Percentiles rank a stretch among this genome's conserved stretches.
These are phyloP conservation scores for Arctostaphylos glauca DNA, from an alignment of 148 eudicot species.

Conservation along the genomic window DNA sequence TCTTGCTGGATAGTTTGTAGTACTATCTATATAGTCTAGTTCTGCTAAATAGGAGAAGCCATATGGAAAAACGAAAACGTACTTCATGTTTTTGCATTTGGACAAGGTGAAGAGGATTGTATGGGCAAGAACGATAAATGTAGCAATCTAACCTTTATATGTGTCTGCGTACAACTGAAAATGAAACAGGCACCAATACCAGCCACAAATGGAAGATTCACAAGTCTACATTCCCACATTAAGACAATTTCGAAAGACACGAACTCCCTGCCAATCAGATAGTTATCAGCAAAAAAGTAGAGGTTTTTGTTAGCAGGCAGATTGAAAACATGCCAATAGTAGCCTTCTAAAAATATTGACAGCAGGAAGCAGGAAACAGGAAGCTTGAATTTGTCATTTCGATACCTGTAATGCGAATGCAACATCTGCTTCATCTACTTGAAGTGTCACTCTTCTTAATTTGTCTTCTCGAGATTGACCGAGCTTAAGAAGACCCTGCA, in stretches of 20 bases:
- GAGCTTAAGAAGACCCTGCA: conserved; percentile 75
- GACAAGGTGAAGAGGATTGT: background rate
- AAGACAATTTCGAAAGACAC: conserved; percentile 85
- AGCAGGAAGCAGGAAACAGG: background rate
- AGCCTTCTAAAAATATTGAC: background rate
- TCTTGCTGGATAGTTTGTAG: background rate
- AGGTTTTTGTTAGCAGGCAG: background rate
- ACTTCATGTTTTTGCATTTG: background rate
- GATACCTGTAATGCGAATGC: conserved; percentile 82
- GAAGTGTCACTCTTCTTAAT: conserved; percentile 56
- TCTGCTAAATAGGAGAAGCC: background rate
- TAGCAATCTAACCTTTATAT: conserved; percentile 13
- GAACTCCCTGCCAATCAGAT: conserved; percentile 60
- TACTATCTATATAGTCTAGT: background rate
- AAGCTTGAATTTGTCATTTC: background rate
- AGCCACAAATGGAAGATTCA: background rate
- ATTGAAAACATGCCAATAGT: background rate
- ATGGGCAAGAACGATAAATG: background rate
- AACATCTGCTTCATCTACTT: conserved; percentile 79
- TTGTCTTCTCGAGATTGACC: conserved; percentile 67
- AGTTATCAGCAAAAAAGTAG: background rate
- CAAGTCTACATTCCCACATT: conserved; percentile 19
- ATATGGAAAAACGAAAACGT: background rate
- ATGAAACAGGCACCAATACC: background rate
- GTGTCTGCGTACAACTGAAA: background rate